phyloP scores from a whole-genome alignment of 805 yeast genomes.

The Schwanniomyces occidentalis region DNA sequence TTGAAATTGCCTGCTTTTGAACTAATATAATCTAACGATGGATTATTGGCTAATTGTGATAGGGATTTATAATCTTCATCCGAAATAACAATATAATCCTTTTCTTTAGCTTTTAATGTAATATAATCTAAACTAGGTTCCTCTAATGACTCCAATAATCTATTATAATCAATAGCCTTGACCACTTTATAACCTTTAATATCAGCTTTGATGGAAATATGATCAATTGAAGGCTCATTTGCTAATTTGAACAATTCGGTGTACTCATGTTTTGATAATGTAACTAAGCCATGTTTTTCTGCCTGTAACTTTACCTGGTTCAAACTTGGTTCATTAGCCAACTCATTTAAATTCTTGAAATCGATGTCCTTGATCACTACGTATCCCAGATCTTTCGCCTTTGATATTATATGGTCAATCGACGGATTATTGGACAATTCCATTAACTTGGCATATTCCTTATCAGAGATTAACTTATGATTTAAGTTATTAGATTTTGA shows the following conservation, averaged over 20 bases:
- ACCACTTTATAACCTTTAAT: slow-evolving; percentile 12
- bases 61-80: slow-evolving; percentile 15
- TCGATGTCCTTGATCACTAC: slow-evolving; percentile 15
- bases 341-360: slow-evolving; percentile 15
- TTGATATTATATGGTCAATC: slow-evolving; percentile 12
- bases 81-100: slow-evolving; percentile 18
- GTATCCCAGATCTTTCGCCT: slow-evolving; percentile 15
- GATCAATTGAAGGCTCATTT: slow-evolving; percentile 28
- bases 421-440: slow-evolving; percentile 19
- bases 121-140: slow-evolving; percentile 25
- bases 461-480: slow-evolving; percentile 12
- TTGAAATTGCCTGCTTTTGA: slow-evolving; percentile 14
- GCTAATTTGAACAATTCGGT: slow-evolving; percentile 29
- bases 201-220: slow-evolving; percentile 17
- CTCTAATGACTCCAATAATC: slow-evolving; percentile 5
- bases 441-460: slow-evolving; percentile 12
- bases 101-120: slow-evolving; percentile 15
- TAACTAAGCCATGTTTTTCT: slow-evolving; percentile 31
- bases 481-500: slow-evolving; percentile 9
- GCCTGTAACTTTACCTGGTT: slow-evolving; percentile 36
- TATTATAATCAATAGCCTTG: slow-evolving; percentile 10
- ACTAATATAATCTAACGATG: slow-evolving; percentile 17
- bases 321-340: slow-evolving; percentile 35
- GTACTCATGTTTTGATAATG: slow-evolving; percentile 33
- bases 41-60: slow-evolving; percentile 15